Evolutionary conservation across 768 basidiomycete genomes (phyloP), one percentile per base, ranked within the genome.

Genomic region (Boletus huronensis): DNA sequence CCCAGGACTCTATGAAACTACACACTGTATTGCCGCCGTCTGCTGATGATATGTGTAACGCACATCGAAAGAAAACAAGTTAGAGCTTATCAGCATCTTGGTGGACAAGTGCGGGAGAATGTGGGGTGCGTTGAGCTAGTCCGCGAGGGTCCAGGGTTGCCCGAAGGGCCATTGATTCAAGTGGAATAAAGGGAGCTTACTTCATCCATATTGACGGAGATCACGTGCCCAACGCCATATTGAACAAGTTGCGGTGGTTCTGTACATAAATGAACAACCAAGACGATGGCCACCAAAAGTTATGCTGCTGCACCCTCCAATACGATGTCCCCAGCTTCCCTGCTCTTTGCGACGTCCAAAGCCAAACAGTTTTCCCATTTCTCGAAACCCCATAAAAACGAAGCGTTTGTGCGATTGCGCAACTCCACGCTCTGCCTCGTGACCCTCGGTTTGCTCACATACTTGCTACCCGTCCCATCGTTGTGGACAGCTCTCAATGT

Each of bases 321-420:
- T 16, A 17, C 47, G 26, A 56, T 55, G 58, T 68, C 66, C 14
- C 65, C 66, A 1, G 53, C 65, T 2, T 63, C 64, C 3, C 35
- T 59, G 0, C 63, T 69, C n/a, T 69, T 68, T 28, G 42, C 65
- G 6, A 48, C 67, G 0, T 53, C 67, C 17, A 59, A 52, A 47
- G 58, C 58, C 31, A 65, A 65, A 32, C 42, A 59, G 1, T 9
- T 68, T 31, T n/a, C 55, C 0, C 44, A 69, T 39, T 59, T 65
- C 34, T 63, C 65, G 28, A 77, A 72, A 56, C 76, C 74, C 2
- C 39, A 69, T 21, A 72, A 68, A 47, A 68, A 64, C 41, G 75
- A 77, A 51, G 75, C 75, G 2, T 50, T 68, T 7, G 51, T 74
- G n/a, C 68, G 76, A 46, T 59, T 77, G 45, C 75, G 76, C 39